Evolutionary conservation across 2,329 filamentous ascomycete species (phyloP).

Genomic region (Fusarium devonianum): DNA sequence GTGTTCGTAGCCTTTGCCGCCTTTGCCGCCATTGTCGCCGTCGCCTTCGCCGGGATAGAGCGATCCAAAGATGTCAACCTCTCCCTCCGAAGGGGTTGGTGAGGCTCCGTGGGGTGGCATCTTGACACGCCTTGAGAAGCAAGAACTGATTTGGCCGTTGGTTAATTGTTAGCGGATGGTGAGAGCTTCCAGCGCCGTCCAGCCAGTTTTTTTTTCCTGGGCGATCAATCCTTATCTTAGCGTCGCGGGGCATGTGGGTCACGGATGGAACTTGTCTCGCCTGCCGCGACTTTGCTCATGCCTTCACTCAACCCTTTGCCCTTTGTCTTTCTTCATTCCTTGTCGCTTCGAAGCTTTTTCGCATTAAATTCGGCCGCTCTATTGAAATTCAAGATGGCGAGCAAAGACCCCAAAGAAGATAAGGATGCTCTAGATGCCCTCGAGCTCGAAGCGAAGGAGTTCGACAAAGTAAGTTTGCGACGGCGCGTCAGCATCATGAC

Average conservation of each 20-base stretch:
- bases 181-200: conserved; percentile 15
- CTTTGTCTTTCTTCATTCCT: conserved; percentile 12
- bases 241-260: conserved; percentile 44
- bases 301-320: not conserved
- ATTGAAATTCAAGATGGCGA: conserved; percentile 46
- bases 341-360: conserved; percentile 12
- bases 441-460: conserved; percentile 86
- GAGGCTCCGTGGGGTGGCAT: conserved; percentile 81
- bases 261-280: conserved; percentile 1
- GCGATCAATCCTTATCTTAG: conserved; percentile 49
- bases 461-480: conserved; percentile 73
- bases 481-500: conserved; percentile 27
- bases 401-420: conserved; percentile 60
- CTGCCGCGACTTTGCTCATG: conserved; percentile 11
- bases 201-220: conserved; percentile 46
- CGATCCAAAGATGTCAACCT: conserved; percentile 86
- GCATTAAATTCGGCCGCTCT: not conserved
- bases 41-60: conserved; percentile 71
- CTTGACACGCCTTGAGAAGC: conserved; percentile 22
- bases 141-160: conserved; percentile 6
- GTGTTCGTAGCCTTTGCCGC: too few relatives aligned
- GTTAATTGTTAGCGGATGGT: conserved; percentile 10
- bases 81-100: conserved; percentile 85
- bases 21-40: conserved; percentile 51
- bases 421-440: conserved; percentile 81